Evolutionary conservation across 495 filamentous ascomycete genomes (phyloP).

Genomic region (Xylaria palmicola): DNA sequence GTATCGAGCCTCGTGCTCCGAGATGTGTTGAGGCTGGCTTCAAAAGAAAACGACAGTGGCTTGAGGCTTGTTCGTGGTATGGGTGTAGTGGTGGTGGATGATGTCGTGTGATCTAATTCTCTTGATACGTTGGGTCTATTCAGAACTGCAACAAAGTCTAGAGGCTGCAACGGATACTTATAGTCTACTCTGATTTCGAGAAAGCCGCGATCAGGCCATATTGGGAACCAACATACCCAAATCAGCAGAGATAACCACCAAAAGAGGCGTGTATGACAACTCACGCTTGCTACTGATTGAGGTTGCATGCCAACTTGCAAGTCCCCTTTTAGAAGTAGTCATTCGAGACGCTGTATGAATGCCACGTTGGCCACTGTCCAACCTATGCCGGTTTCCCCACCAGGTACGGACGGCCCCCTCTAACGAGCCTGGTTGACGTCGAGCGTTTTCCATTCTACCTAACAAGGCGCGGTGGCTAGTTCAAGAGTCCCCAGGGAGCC

Average conservation of each 20-base stretch:
- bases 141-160: neutral
- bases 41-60: neutral
- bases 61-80: neutral
- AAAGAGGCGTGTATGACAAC: conserved; percentile 31
- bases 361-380: conserved; percentile 37
- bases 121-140: conserved; percentile 4
- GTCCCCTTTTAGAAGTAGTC: conserved; percentile 30
- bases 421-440: conserved; percentile 26
- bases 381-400: conserved; percentile 38
- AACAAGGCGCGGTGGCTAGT: conserved; percentile 14
- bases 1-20: neutral
- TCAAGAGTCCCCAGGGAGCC: conserved; percentile 19
- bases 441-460: conserved; percentile 30
- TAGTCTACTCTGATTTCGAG: conserved; percentile 4
- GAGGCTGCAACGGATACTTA: conserved; percentile 13
- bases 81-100: neutral
- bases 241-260: conserved; percentile 27
- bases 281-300: conserved; percentile 35
- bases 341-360: conserved; percentile 34
- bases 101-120: neutral
- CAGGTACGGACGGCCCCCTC: conserved; percentile 31
- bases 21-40: no score
- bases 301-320: conserved; percentile 38
- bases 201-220: conserved; percentile 23
- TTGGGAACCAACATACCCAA: conserved; percentile 27